A percentile compares a stretch with the other conserved stretches of the same genome.
Evolutionary conservation across 1,284 basidiomycete genomes (phyloP).

Genomic region (Moniliella sp.): DNA sequence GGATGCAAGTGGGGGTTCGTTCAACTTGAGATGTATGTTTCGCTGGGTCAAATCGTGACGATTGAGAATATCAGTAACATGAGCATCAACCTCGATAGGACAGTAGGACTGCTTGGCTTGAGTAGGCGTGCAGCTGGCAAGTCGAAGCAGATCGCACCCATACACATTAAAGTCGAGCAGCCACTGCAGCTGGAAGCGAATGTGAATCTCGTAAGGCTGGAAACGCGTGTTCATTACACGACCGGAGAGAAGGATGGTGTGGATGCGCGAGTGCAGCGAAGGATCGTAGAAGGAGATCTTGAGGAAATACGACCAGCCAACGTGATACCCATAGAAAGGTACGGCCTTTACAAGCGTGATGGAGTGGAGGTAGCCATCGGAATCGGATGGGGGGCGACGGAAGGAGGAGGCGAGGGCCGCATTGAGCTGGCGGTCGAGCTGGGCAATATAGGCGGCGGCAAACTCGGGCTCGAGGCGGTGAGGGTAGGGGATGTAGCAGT

Average conservation of each 20-base stretch:
- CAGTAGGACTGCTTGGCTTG: slow-evolving; percentile 47
- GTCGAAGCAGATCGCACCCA: slow-evolving; percentile 71
- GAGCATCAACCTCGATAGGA: slow-evolving; percentile 62
- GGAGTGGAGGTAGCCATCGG: slow-evolving; percentile 17
- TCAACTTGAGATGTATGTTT: slow-evolving; percentile 48
- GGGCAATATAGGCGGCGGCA: slow-evolving; percentile 51
- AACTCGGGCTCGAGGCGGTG: slow-evolving; percentile 31
- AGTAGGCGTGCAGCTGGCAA: slow-evolving; percentile 35
- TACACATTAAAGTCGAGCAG: slow-evolving; percentile 86
- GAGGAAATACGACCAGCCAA: slow-evolving; percentile 65
- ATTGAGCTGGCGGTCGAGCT: slow-evolving; percentile 51
- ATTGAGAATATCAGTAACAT: slow-evolving; percentile 65
- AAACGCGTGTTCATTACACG: slow-evolving; percentile 45
- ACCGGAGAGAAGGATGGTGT: slow-evolving; percentile 19
- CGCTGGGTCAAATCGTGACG: slow-evolving; percentile 48
- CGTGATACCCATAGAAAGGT: slow-evolving; percentile 83
- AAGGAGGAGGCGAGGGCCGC: slow-evolving; percentile 15
- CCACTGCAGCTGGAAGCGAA: slow-evolving; percentile 72
- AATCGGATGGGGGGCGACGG: slow-evolving; percentile 10
- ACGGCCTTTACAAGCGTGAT: slow-evolving; percentile 77
- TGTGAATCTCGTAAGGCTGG: slow-evolving; percentile 51
- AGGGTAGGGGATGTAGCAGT: slow-evolving; percentile 40
- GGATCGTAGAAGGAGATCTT: slow-evolving; percentile 57
- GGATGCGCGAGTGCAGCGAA: slow-evolving; percentile 13
- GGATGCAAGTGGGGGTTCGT: slow-evolving; percentile 3